These are phyloP conservation scores for Fusarium mexicanum DNA, from an alignment of 2,329 filamentous ascomycete genomes.

Conservation along the genomic window DNA sequence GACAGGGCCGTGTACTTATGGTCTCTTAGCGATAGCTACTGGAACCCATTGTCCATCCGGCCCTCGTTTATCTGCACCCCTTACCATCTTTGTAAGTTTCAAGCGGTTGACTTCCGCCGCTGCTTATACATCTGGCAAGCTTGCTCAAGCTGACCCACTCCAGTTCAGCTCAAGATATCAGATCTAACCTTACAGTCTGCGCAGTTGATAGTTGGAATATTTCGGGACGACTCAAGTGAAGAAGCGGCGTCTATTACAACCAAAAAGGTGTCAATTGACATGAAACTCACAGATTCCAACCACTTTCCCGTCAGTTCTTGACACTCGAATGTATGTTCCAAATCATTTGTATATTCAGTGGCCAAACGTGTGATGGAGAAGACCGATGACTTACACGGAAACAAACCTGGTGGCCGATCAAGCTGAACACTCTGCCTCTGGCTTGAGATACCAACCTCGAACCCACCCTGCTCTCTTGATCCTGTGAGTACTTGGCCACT, in stretches of 20 bases:
- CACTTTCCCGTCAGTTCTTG: accelerated
- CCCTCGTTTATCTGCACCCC: background rate
- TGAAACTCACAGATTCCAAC: background rate
- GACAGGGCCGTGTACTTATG: background rate
- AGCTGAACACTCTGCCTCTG: background rate
- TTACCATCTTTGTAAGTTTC: background rate
- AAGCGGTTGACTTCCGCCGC: background rate
- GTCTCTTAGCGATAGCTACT: no score
- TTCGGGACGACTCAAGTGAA: no score
- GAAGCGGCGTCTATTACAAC: background rate
- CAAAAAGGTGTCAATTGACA: background rate
- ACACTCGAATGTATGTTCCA: background rate
- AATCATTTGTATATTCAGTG: background rate
- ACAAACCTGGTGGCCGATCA: background rate
- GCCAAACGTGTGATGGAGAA: no score
- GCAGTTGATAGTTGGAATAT: background rate
- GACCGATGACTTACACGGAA: background rate
- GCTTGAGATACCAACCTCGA: background rate
- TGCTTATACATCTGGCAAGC: background rate
- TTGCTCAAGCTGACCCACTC: background rate
- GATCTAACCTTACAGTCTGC: background rate
- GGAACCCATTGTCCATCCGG: accelerated
- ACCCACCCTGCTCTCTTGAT: background rate
- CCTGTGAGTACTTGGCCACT: accelerated
- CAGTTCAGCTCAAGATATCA: background rate